Evolutionary conservation across 148 eudicot genomes (phyloP).

Genomic region (Cornus controversa): DNA sequence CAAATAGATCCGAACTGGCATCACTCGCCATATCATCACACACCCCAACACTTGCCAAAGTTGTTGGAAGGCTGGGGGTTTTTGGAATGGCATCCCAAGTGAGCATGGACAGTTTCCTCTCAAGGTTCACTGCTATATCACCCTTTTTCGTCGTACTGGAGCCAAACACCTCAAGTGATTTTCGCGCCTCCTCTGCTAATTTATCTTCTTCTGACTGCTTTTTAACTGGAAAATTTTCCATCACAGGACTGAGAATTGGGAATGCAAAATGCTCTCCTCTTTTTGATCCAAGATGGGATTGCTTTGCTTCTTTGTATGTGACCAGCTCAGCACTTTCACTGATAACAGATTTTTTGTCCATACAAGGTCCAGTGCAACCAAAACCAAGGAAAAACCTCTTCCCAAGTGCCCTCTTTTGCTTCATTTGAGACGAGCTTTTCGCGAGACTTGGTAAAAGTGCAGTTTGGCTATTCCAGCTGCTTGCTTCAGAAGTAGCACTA

Average conservation of each 20-base stretch:
- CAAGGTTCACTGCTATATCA: constrained; percentile 40
- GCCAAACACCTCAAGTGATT: constrained; percentile 72
- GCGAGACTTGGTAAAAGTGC: constrained; percentile 28
- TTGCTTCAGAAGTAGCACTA: constrained; percentile 40
- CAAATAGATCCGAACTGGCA: constrained; percentile 83
- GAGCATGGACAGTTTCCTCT: constrained; percentile 61
- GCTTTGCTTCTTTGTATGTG: constrained; percentile 20
- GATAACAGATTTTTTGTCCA: constrained; percentile 44
- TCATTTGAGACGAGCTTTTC: constrained; percentile 10
- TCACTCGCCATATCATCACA: constrained; percentile 61
- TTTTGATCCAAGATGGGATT: constrained; percentile 17
- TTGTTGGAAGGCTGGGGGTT: constrained; percentile 19
- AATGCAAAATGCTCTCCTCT: constrained; percentile 33
- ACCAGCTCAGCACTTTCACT: not conserved
- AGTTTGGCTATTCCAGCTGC: constrained; percentile 53
- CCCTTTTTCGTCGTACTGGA: constrained; percentile 29
- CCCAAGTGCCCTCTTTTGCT: constrained; percentile 30
- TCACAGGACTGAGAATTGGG: constrained; percentile 22
- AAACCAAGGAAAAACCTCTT: constrained; percentile 38
- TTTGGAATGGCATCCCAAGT: constrained; percentile 86
- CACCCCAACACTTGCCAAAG: constrained; percentile 13
- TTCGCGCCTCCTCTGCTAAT: constrained; percentile 38
- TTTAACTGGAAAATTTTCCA: not conserved
- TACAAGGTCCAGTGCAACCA: constrained; percentile 52
- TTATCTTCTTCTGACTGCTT: constrained; percentile 8